Conservation (phyloP, 768 basidiomycete species). For the Hypsizygus marmoreus region DNA sequence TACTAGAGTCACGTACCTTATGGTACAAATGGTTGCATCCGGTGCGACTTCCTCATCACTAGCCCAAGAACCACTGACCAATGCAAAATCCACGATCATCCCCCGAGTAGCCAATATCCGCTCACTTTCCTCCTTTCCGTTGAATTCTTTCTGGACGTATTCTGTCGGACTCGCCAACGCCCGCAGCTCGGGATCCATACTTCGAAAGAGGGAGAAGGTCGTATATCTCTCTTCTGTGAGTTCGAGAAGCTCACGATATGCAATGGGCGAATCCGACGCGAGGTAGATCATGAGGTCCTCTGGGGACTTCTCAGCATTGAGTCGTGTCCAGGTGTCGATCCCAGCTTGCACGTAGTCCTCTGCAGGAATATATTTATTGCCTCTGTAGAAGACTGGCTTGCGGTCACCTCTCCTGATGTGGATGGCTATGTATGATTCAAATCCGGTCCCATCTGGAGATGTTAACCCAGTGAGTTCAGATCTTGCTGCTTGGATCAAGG, state of each 20-base stretch:
- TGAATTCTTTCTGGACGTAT: constrained; percentile 58
- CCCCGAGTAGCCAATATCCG: constrained; percentile 58
- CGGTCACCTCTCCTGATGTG: constrained; percentile 69
- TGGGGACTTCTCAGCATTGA: constrained; percentile 22
- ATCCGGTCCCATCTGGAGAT: constrained; percentile 14
- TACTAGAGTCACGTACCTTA: constrained; percentile 44
- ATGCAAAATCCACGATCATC: constrained; percentile 68
- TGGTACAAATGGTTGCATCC: constrained; percentile 55
- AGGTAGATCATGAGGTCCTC: constrained; percentile 49
- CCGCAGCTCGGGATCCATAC: constrained; percentile 42
- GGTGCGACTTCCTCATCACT: constrained; percentile 45
- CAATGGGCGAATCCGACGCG: constrained; percentile 60
- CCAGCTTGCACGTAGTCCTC: constrained; percentile 49
- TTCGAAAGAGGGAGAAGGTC: constrained; percentile 48
- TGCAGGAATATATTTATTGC: constrained; percentile 50
- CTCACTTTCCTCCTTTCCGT: constrained; percentile 36
- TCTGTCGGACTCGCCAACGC: constrained; percentile 50
- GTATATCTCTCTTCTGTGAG: constrained; percentile 34
- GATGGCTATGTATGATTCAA: constrained; percentile 48
- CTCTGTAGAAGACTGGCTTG: constrained; percentile 42
- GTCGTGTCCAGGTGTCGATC: constrained; percentile 40
- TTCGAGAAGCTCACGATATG: constrained; percentile 42
- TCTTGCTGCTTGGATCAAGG: constrained; percentile 52
- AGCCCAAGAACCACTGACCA: constrained; percentile 65
- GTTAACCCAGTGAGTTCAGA: constrained; percentile 39